These are phyloP conservation scores for Rheum nobile DNA, from an alignment of 148 eudicot genomes.

Conservation along the genomic window DNA sequence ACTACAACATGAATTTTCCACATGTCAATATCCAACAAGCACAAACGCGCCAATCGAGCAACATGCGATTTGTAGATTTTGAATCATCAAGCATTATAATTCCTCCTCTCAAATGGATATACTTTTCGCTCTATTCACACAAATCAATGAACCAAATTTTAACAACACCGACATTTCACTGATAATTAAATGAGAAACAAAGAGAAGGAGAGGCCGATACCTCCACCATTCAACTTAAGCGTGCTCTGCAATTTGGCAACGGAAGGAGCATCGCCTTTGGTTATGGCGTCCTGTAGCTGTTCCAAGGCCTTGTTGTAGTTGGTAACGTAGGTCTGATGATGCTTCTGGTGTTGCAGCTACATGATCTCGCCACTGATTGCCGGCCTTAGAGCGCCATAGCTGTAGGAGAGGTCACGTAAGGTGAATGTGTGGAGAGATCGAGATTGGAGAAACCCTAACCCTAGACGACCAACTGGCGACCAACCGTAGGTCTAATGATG, in stretches of 20 bases:
- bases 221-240: slow-evolving; percentile 95
- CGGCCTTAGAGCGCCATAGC: slow-evolving; percentile 78
- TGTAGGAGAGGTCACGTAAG: slow-evolving; percentile 84
- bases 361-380: slow-evolving; percentile 78
- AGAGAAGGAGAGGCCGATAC: slow-evolving; percentile 19
- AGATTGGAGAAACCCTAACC: slow-evolving; percentile 25
- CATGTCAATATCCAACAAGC: background rate
- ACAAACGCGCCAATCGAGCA: background rate
- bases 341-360: slow-evolving; percentile 91
- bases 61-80: background rate
- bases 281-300: slow-evolving; percentile 52
- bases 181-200: background rate
- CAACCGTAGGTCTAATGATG: too few species aligned
- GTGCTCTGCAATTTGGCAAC: slow-evolving; percentile 70
- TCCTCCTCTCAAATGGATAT: background rate
- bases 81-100: background rate
- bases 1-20: background rate
- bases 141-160: background rate
- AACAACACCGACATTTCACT: background rate
- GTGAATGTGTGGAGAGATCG: slow-evolving; percentile 61
- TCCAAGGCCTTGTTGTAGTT: slow-evolving; percentile 90
- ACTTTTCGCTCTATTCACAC: background rate
- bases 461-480: too few species aligned
- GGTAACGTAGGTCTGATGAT: slow-evolving; percentile 77
- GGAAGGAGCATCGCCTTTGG: slow-evolving; percentile 49